These are phyloP conservation scores for Coemansia sp. DNA, from an alignment of 192 early-diverging fungal species.

Conservation along the genomic window DNA sequence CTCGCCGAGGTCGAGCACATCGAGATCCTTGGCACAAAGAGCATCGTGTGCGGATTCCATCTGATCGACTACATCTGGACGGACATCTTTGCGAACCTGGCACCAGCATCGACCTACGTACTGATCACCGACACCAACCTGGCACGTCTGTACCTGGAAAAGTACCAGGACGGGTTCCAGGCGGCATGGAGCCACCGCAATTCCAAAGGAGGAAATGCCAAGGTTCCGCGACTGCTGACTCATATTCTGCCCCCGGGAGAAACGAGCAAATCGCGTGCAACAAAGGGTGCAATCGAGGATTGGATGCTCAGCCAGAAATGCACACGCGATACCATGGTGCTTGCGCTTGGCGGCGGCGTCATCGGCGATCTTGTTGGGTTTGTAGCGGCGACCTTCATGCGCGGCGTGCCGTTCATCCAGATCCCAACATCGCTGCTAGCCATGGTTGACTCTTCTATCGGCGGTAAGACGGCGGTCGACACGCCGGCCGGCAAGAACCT, in stretches of 20 bases:
- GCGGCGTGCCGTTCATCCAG: slow-evolving; percentile 91
- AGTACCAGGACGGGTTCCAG: slow-evolving; percentile 59
- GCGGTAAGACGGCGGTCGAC: slow-evolving; percentile 97
- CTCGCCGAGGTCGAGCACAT: slow-evolving; percentile 67
- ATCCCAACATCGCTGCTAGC: slow-evolving; percentile 93
- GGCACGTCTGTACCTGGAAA: slow-evolving; percentile 70
- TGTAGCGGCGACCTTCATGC: slow-evolving; percentile 98
- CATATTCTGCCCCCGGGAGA: slow-evolving; percentile 88
- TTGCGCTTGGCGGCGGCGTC: slow-evolving; percentile 96
- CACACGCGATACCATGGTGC: slow-evolving; percentile 88
- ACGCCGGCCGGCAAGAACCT: slow-evolving; percentile 94
- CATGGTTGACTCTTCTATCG: slow-evolving; percentile 98
- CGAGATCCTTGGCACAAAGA: slow-evolving; percentile 84
- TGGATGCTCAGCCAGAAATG: slow-evolving; percentile 81
- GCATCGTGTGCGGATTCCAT: slow-evolving; percentile 84
- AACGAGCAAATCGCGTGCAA: slow-evolving; percentile 80
- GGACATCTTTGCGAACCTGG: slow-evolving; percentile 71
- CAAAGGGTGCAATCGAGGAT: slow-evolving; percentile 88
- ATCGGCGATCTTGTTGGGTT: slow-evolving; percentile 96
- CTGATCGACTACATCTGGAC: slow-evolving; percentile 70
- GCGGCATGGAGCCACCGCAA: slow-evolving; percentile 30
- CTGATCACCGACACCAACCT: slow-evolving; percentile 87
- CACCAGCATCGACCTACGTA: slow-evolving; percentile 79
- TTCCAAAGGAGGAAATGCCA: neutral
- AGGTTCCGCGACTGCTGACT: slow-evolving; percentile 63